Evolutionary conservation across 352 stramenopile species (phyloP).

Genomic region (Pythium brassicae): DNA sequence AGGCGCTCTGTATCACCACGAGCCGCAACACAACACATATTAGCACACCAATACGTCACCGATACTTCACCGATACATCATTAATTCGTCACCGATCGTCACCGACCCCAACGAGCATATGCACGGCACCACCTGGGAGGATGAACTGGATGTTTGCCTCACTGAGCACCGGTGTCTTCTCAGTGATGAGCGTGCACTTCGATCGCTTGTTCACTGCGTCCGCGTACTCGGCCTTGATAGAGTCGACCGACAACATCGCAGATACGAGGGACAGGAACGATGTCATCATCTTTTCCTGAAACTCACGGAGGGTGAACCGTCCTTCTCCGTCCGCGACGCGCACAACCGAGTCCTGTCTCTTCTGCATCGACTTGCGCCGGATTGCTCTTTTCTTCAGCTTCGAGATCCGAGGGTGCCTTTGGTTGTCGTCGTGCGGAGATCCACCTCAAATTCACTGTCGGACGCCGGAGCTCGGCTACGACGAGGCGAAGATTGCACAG

Average conservation of each 20-base stretch:
- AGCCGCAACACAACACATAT: neutral
- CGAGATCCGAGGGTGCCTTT: neutral
- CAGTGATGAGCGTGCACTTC: neutral
- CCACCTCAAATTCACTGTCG: neutral
- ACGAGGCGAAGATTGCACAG: neutral
- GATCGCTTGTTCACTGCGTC: neutral
- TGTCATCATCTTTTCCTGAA: neutral
- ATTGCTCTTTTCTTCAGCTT: neutral
- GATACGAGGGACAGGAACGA: neutral
- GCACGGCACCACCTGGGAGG: neutral
- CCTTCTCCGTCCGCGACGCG: neutral
- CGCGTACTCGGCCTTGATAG: neutral
- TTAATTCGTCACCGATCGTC: neutral
- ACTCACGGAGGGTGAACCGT: neutral
- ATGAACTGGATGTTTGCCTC: neutral
- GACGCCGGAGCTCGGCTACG: neutral
- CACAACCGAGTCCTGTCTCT: neutral
- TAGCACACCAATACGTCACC: neutral
- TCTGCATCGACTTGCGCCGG: neutral
- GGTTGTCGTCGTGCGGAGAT: neutral
- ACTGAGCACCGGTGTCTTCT: neutral
- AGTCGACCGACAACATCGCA: neutral
- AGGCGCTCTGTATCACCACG: too few relatives aligned
- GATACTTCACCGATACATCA: neutral
- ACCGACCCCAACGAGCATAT: neutral